phyloP scores from a whole-genome alignment of 768 basidiomycete species.

The Clathrus columnatus region DNA sequence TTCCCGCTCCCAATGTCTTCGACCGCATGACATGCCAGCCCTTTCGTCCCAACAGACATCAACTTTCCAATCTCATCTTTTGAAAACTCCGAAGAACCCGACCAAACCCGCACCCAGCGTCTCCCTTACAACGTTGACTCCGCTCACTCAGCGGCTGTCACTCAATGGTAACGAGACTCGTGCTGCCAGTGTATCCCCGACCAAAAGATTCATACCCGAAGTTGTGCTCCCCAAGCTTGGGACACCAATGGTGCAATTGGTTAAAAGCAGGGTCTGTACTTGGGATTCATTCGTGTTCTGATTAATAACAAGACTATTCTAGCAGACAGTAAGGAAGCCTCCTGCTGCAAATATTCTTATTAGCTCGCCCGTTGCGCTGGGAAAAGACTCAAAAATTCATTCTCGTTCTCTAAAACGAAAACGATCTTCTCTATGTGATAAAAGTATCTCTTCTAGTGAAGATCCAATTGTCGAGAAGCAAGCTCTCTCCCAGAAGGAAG shows the following conservation, averaged over 20 bases:
- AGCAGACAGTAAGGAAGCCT: no score
- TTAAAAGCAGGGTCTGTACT: background rate
- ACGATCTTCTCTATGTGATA: background rate
- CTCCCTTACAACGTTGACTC: background rate
- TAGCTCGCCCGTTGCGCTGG: no score
- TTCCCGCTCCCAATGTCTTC: conserved; percentile 17
- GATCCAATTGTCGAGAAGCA: no score
- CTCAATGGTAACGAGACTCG: background rate
- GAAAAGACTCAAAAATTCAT: background rate
- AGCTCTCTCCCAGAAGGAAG: no score
- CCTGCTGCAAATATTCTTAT: no score
- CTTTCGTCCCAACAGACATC: background rate
- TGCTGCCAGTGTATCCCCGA: background rate
- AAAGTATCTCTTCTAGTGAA: no score
- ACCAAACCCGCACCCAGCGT: background rate
- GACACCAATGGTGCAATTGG: background rate
- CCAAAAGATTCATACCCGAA: conserved; percentile 4
- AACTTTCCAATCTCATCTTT: background rate
- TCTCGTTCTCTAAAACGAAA: background rate
- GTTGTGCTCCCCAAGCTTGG: background rate
- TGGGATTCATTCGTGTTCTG: background rate
- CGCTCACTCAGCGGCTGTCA: background rate
- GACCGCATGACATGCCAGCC: no score
- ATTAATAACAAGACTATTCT: no score
- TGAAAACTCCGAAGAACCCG: background rate